Conservation (phyloP, 352 stramenopile genomes). For the Aphanomyces stellatus region DNA sequence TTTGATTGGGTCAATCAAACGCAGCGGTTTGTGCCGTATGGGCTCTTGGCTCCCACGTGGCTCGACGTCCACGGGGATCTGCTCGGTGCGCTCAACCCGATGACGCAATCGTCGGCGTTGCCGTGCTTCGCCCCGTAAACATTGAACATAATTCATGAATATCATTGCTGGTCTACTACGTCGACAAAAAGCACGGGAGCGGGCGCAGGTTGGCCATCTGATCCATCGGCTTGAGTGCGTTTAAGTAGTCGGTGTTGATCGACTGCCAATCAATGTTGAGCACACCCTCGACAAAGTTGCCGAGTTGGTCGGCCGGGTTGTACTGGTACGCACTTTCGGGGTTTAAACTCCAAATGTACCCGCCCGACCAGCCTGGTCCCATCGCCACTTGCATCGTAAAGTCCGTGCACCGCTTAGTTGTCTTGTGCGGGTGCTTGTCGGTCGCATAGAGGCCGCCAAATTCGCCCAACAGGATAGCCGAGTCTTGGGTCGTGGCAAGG, state of each 20-base stretch:
- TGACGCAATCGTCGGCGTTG: too few species aligned
- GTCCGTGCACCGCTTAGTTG: constrained; percentile 50
- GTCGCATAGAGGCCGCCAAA: constrained; percentile 30
- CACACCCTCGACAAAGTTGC: constrained; percentile 53
- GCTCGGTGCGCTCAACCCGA: too few species aligned
- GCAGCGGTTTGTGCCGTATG: too few species aligned
- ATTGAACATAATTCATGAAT: too few species aligned
- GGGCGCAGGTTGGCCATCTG: constrained; percentile 41
- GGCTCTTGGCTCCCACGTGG: too few species aligned
- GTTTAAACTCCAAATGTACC: constrained; percentile 74
- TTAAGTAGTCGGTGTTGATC: constrained; percentile 48
- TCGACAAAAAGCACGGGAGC: constrained; percentile 52
- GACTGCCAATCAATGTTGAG: constrained; percentile 62
- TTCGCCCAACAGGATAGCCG: constrained; percentile 46
- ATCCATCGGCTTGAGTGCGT: constrained; percentile 48
- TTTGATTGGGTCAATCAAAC: too few species aligned
- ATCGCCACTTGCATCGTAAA: constrained; percentile 55
- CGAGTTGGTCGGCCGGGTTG: constrained; percentile 53
- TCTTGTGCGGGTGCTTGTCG: constrained; percentile 27
- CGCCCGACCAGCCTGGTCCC: constrained; percentile 36
- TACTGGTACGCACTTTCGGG: constrained; percentile 69
- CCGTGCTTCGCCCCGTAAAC: too few species aligned
- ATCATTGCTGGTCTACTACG: too few species aligned
- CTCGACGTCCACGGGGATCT: too few species aligned
- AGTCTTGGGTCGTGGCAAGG: constrained; percentile 31